phyloP scores from a whole-genome alignment of 1,284 basidiomycete genomes.

The Moesziomyces sp. region DNA sequence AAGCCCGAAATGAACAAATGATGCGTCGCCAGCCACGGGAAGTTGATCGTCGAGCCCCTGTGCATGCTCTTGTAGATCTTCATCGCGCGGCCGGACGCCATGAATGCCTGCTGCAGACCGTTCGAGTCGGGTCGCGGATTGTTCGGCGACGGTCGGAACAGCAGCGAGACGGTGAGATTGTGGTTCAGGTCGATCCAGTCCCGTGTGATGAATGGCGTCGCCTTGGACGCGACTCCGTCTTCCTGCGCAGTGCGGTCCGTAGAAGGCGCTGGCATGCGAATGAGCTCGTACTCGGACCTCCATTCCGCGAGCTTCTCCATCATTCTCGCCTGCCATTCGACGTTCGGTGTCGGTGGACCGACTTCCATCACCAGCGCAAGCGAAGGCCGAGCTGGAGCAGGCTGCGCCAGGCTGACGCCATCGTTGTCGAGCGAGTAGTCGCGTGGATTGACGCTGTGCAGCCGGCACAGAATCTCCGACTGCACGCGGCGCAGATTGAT shows the following conservation, averaged over 20 bases:
- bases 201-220: conserved; percentile 37
- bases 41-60: conserved; percentile 43
- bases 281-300: conserved; percentile 29
- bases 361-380: conserved; percentile 47
- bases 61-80: conserved; percentile 50
- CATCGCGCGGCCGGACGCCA: conserved; percentile 39
- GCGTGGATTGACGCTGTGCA: conserved; percentile 48
- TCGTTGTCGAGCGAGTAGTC: conserved; percentile 48
- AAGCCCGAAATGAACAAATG: conserved; percentile 49
- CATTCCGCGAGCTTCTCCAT: conserved; percentile 43
- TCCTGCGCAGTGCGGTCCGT: not conserved
- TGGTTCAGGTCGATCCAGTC: conserved; percentile 50
- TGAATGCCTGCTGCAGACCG: conserved; percentile 39
- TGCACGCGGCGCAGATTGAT: conserved; percentile 42
- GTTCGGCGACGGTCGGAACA: conserved; percentile 47
- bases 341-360: conserved; percentile 41
- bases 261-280: conserved; percentile 1
- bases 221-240: conserved; percentile 26
- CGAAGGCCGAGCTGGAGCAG: conserved; percentile 12
- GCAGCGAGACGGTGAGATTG: conserved; percentile 34
- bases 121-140: conserved; percentile 38
- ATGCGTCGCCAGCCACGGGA: conserved; percentile 44
- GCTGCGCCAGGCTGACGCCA: conserved; percentile 27
- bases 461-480: conserved; percentile 44
- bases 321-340: conserved; percentile 49